Base-by-base conservation (phyloP, 768 basidiomycete species). In the Exsudoporus frostii region DNA sequence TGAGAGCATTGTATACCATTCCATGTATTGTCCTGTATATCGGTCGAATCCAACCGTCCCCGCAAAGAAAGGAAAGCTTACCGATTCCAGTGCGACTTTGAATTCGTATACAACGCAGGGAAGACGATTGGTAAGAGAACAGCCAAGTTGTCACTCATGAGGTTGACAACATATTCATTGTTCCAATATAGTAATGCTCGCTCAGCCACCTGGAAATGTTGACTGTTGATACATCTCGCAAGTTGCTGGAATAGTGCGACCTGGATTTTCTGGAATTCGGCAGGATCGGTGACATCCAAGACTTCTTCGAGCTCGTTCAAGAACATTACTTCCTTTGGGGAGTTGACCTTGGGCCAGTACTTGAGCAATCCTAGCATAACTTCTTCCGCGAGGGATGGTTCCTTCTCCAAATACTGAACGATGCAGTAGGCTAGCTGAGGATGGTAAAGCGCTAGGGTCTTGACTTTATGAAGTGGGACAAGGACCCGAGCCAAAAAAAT, bases 301-400 rank as follows among this genome's bases (percentile, higher is more conserved):
- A 99, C 90, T 76, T 99, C 97, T 73, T 99, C 97, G 48, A 99
- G 92, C 75, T 99, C 97, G 72, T 98, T 98, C 53, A 99, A 77
- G 76, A 91, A 99, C 97, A 99, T 99, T 71, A 98, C 97, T 67
- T 99, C 97, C 76, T 99, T 99, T 15, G 95, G 95, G 32, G 91
- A 93, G 72, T 99, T 98, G 63, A 99, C 97, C 72, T 98, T 98
- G 30, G 97, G 97, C 97, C 97, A 99, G 72, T 81, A 99, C 71
- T 89, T 88, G 68, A 99, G 81, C n/a, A 99, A 78, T 19, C 97
- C 97, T 60, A 94, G 75, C 75, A 98, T 89, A 27, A 99, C 97
- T 36, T 98, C 95, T 73, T 98, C 91, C 20, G 93, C 95, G 42
- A 98, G 78, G 7, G 82, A 71, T 3, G 92, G 80, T 57, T 98